These are phyloP conservation scores for Rhodotorula mucilaginosa DNA, from an alignment of 1,284 basidiomycete genomes.

Conservation along the genomic window DNA sequence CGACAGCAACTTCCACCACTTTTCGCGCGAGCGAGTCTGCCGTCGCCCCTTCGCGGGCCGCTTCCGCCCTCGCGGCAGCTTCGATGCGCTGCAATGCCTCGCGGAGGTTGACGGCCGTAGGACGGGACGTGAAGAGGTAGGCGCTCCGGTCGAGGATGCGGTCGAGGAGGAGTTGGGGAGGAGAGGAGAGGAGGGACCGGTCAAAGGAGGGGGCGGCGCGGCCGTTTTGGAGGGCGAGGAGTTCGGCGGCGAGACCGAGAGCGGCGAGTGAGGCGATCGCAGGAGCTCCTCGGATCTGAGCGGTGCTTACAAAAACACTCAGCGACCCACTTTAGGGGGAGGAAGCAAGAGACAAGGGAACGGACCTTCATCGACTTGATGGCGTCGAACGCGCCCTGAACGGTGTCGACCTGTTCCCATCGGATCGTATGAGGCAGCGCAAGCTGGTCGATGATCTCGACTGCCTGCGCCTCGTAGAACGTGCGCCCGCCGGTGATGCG, in stretches of 20 bases:
- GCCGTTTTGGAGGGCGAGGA: constrained; percentile 35
- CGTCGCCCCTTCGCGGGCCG: constrained; percentile 48
- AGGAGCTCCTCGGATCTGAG: constrained; percentile 80
- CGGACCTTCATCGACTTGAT: constrained; percentile 81
- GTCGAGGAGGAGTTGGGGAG: constrained; percentile 55
- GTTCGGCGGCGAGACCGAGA: constrained; percentile 67
- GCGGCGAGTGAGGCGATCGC: constrained; percentile 90
- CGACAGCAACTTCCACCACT: constrained; percentile 58
- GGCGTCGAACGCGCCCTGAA: constrained; percentile 80
- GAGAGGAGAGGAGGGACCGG: constrained; percentile 56
- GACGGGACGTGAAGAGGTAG: constrained; percentile 77
- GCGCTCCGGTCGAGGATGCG: constrained; percentile 63
- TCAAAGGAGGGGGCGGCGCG: constrained; percentile 55
- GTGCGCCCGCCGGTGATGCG: constrained; percentile 27
- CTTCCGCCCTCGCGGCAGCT: constrained; percentile 22
- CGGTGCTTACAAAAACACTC: background rate
- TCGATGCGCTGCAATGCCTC: constrained; percentile 72
- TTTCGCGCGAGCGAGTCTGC: constrained; percentile 55
- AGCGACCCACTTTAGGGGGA: background rate
- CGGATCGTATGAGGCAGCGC: constrained; percentile 61
- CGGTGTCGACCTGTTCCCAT: constrained; percentile 66
- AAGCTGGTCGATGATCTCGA: constrained; percentile 46
- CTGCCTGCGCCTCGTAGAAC: constrained; percentile 33
- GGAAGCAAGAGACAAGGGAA: background rate
- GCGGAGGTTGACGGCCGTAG: constrained; percentile 88